phyloP scores from a whole-genome alignment of 345 rosid species.

The Pugionium dolabratum region DNA sequence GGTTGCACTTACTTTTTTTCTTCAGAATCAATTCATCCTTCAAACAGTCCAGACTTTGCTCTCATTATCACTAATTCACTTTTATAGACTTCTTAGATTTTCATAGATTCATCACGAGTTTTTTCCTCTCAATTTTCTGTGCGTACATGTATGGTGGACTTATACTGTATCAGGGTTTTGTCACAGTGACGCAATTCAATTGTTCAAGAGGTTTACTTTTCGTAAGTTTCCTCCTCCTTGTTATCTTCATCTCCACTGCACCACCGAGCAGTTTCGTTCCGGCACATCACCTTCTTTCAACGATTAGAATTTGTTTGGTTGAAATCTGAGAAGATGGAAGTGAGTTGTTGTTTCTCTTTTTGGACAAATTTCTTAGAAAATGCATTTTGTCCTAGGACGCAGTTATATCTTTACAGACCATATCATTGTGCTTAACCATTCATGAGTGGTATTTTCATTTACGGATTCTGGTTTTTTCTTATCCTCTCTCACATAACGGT shows the following conservation, averaged over 20 bases:
- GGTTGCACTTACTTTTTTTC: constrained; percentile 4
- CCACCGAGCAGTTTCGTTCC: too few relatives aligned
- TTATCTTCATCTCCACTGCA: not conserved
- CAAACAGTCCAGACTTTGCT: not conserved
- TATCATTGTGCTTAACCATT: not conserved
- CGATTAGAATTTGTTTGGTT: not conserved
- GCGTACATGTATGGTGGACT: not conserved
- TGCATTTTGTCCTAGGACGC: not conserved
- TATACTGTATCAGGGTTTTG: not conserved
- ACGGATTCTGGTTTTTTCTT: not conserved
- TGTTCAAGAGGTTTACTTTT: constrained; percentile 19
- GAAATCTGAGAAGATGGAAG: constrained; percentile 22
- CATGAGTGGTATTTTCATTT: not conserved
- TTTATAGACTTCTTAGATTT: not conserved
- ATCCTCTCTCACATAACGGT: not conserved
- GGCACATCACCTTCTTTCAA: not conserved
- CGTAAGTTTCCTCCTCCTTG: not conserved
- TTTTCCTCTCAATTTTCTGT: too few relatives aligned
- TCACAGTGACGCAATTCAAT: not conserved
- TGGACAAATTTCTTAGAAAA: constrained; percentile 19
- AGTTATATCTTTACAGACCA: not conserved
- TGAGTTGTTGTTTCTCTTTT: constrained; percentile 15
- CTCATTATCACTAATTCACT: not conserved
- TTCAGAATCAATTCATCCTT: not conserved
- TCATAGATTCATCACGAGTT: too few relatives aligned